A percentile compares a stretch with the other conserved stretches of the same genome.
Evolutionary conservation across 2,329 filamentous ascomycete genomes (phyloP).

Genomic region (Orbilia oligospora): DNA sequence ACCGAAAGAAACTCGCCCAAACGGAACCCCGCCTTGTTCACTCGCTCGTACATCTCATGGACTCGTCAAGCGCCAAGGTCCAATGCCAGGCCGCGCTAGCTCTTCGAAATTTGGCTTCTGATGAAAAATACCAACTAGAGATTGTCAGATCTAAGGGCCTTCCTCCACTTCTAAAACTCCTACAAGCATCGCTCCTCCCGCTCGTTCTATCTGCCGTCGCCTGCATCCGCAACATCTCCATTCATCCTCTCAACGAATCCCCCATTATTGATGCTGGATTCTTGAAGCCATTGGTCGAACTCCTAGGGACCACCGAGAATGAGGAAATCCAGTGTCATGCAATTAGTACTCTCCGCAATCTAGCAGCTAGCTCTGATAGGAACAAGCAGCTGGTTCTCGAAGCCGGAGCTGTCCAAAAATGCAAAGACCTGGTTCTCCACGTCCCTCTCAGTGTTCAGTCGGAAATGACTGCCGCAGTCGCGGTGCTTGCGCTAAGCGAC

Average conservation of each 20-base stretch:
- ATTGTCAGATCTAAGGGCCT: constrained; percentile 92
- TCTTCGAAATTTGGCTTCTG: constrained; percentile 92
- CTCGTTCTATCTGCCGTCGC: constrained; percentile 96
- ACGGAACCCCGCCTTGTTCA: constrained; percentile 93
- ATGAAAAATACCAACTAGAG: constrained; percentile 98
- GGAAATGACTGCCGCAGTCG: constrained; percentile 99
- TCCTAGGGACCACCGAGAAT: constrained; percentile 94
- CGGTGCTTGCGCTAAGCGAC: constrained; percentile 93
- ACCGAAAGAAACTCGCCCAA: constrained; percentile 90
- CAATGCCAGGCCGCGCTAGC: constrained; percentile 97
- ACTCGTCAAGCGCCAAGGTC: constrained; percentile 95
- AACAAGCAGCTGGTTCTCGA: constrained; percentile 99
- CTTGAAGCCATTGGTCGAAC: constrained; percentile 89
- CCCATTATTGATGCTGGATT: constrained; percentile 99
- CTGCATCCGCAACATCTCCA: constrained; percentile 98
- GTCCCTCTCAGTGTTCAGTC: constrained; percentile 96
- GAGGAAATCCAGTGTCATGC: constrained; percentile 99
- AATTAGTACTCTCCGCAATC: constrained; percentile 94
- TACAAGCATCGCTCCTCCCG: constrained; percentile 95
- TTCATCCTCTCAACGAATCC: constrained; percentile 96
- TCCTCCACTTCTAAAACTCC: constrained; percentile 84
- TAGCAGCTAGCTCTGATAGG: constrained; percentile 94
- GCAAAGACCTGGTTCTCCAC: constrained; percentile 94
- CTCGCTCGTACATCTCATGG: constrained; percentile 95
- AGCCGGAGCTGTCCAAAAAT: constrained; percentile 96